Base-by-base conservation (phyloP, 2,329 filamentous ascomycete species). In the Incumbomyces lentus region DNA sequence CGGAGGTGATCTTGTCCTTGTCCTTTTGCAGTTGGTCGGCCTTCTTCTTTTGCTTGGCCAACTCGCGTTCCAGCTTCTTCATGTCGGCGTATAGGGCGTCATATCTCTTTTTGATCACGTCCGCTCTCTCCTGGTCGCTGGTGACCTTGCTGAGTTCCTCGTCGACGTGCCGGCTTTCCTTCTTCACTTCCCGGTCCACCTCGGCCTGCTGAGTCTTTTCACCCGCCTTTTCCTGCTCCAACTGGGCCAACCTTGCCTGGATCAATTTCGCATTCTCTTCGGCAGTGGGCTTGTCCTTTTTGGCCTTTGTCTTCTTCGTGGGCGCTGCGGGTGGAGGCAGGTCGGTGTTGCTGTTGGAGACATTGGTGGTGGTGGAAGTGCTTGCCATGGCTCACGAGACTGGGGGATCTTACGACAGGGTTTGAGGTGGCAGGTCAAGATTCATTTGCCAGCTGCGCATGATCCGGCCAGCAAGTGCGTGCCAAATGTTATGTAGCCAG, bases 201-300 rank as follows among this genome's bases (percentile, higher is more conserved):
- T 96, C 92, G 51, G 84, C 79, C 68, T 95, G 89, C 67, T 95
- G 87, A 58, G 94, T 90, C 66, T 93, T 95, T 64, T 95, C 89
- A 49, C 87, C 86, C 10, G 88, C 88, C 41, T 84, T 86, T 72
- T 95, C 89, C 52, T 87, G 84, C 66, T 98, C 92, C 49, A 98
- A 72, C 69, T 96, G 92, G 17, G 88, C 90, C 62, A 98, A 95
- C 62, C 93, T 87, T 52, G 89, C 87, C 52, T 89, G 84, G 43
- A 98, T 78, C 54, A 95, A 76, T 67, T 95, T 93, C 51, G 87
- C 87, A 39, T 89, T 88, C 67, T 96, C 92, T 58, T 79, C 86
- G 16, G 86, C 84, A 63, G 95, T 89, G 40, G 77, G 72, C 69
- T 93, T 94, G 70, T 93, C 94, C 56, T 75, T 79, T 70, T 93